phyloP scores from a whole-genome alignment of 768 basidiomycete species.

The Podaxis mareebaensis region DNA sequence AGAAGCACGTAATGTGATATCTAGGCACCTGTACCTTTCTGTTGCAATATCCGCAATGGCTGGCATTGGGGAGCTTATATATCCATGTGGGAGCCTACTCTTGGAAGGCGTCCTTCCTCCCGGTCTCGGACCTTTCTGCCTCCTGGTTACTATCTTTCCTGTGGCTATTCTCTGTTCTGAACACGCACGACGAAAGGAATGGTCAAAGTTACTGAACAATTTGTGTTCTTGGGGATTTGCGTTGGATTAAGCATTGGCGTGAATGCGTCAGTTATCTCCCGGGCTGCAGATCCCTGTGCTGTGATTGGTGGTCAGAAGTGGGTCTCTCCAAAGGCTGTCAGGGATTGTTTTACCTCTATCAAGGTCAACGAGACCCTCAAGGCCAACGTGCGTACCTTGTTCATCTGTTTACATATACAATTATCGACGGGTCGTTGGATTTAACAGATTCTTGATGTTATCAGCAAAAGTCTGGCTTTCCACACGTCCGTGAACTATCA shows the following conservation, averaged over 20 bases:
- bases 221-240: conserved; percentile 2
- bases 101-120: background rate
- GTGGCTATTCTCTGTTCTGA: background rate
- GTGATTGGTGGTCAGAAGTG: conserved; percentile 56
- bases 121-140: background rate
- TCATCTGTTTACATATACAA: background rate
- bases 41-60: background rate
- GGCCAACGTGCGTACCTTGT: conserved; percentile 44
- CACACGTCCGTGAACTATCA: conserved; percentile 66
- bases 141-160: background rate
- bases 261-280: conserved; percentile 6
- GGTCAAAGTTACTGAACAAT: conserved; percentile 1
- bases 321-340: conserved; percentile 51
- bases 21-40: background rate
- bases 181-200: background rate
- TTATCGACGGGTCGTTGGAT: background rate
- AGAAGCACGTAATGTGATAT: background rate
- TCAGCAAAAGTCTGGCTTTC: conserved; percentile 61
- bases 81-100: background rate
- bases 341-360: conserved; percentile 54
- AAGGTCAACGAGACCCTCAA: conserved; percentile 48
- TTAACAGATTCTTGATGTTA: conserved; percentile 54
- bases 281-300: conserved; percentile 49
- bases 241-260: background rate
- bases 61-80: background rate